Evolutionary conservation across 768 basidiomycete species (phyloP).

Genomic region (Paxillus rubicundulus): DNA sequence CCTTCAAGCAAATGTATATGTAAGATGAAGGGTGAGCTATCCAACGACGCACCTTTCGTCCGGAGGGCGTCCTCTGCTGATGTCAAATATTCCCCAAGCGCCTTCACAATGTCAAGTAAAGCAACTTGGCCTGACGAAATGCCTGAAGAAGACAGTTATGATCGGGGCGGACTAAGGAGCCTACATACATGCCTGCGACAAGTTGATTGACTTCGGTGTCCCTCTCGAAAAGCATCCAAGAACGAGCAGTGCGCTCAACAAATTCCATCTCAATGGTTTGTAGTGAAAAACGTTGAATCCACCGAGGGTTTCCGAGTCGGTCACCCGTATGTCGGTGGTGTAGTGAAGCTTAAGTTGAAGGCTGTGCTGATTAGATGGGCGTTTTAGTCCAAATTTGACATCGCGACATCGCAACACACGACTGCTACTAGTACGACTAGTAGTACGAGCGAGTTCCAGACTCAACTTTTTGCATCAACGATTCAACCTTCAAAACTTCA

Average conservation of each 20-base stretch:
- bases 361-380: slow-evolving; percentile 10
- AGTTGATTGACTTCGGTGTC: slow-evolving; percentile 59
- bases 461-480: too few relatives aligned
- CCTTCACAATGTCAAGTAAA: slow-evolving; percentile 78
- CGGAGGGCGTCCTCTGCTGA: slow-evolving; percentile 78
- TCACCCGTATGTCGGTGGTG: background rate
- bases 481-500: too few relatives aligned
- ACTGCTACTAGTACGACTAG: too few relatives aligned
- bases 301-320: background rate
- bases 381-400: background rate
- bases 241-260: slow-evolving; percentile 56
- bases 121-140: slow-evolving; percentile 54
- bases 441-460: too few relatives aligned
- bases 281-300: background rate
- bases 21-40: background rate
- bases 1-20: slow-evolving; percentile 46
- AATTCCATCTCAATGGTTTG: slow-evolving; percentile 37
- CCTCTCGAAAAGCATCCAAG: slow-evolving; percentile 67
- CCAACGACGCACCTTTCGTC: slow-evolving; percentile 62
- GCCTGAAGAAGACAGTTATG: slow-evolving; percentile 32
- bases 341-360: slow-evolving; percentile 1
- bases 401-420: slow-evolving; percentile 3
- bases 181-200: slow-evolving; percentile 50
- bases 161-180: background rate
- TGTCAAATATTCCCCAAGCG: slow-evolving; percentile 83